A percentile compares a stretch with the other conserved stretches of the same genome.
Conservation (phyloP, 1,139 yeast species). For the Suhomyces guaymorum region DNA sequence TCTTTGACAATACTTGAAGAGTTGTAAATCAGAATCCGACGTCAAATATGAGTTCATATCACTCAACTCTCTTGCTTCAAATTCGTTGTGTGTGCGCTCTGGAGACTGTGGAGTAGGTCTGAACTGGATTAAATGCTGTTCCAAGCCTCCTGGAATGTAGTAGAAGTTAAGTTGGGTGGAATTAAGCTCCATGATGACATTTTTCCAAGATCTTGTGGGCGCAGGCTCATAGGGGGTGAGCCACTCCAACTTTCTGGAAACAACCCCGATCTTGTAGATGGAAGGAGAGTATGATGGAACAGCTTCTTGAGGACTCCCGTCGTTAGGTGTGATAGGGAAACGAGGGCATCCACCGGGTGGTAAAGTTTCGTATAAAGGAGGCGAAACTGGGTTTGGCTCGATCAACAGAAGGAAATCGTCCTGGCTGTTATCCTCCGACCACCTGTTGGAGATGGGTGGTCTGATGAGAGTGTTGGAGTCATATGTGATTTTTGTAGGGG, state of each 20-base stretch:
- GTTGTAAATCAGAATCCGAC: conserved; percentile 39
- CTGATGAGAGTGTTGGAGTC: neutral
- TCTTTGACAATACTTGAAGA: conserved; percentile 34
- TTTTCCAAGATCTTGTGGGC: conserved; percentile 62
- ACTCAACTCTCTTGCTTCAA: conserved; percentile 15
- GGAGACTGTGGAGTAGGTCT: conserved; percentile 14
- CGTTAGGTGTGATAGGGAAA: conserved; percentile 42
- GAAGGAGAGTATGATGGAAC: conserved; percentile 60
- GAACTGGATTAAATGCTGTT: conserved; percentile 29
- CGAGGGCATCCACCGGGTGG: conserved; percentile 54
- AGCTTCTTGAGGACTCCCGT: neutral
- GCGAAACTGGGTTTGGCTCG: conserved; percentile 52
- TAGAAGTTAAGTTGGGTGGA: conserved; percentile 75
- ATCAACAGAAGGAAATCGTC: conserved; percentile 36
- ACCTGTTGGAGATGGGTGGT: conserved; percentile 1
- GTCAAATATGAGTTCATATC: conserved; percentile 31
- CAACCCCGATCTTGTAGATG: conserved; percentile 53
- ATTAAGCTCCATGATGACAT: conserved; percentile 63
- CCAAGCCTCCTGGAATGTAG: conserved; percentile 37
- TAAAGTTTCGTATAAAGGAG: conserved; percentile 48
- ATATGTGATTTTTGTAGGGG: conserved; percentile 2
- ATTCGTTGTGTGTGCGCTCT: conserved; percentile 19
- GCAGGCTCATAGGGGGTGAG: conserved; percentile 65
- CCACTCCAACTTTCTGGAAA: conserved; percentile 65
- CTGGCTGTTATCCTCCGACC: conserved; percentile 8